Conservation (phyloP, 352 stramenopile species). For the Phytophthora tentaculata region DNA sequence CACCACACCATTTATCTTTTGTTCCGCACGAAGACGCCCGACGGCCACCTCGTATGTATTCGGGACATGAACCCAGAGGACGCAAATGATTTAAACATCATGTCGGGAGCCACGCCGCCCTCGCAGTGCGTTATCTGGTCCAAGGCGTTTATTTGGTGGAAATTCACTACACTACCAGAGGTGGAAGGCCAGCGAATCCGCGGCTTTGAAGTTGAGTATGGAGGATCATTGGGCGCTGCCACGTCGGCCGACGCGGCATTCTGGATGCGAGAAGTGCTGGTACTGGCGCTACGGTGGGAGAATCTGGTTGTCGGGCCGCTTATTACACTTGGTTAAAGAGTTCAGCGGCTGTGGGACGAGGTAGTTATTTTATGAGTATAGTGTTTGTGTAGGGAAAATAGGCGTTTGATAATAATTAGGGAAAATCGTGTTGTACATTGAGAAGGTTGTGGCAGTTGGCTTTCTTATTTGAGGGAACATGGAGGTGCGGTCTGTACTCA, state of each 20-base stretch:
- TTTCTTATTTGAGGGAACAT: conserved; percentile 7
- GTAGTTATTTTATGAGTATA: conserved; percentile 39
- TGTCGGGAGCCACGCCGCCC: conserved; percentile 24
- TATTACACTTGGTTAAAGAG: conserved; percentile 46
- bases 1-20: conserved; percentile 77
- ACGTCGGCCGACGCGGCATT: conserved; percentile 52
- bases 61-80: conserved; percentile 66
- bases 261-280: conserved; percentile 66
- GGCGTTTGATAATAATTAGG: conserved; percentile 29
- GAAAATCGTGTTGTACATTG: conserved; percentile 29
- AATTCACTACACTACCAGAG: conserved; percentile 57
- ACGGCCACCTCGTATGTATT: conserved; percentile 74
- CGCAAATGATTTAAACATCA: conserved; percentile 37
- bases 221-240: conserved; percentile 50
- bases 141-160: conserved; percentile 74
- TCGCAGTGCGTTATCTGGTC: conserved; percentile 60
- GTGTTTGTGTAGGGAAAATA: conserved; percentile 19
- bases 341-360: conserved; percentile 26
- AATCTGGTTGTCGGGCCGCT: conserved; percentile 60
- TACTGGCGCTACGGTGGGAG: conserved; percentile 60
- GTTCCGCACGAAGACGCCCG: conserved; percentile 69
- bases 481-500: conserved; percentile 9
- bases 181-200: conserved; percentile 27
- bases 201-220: conserved; percentile 68
- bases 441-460: conserved; percentile 3